phyloP scores from a whole-genome alignment of 1,139 yeast genomes.

The Nakaseomyces uthaithaninus region DNA sequence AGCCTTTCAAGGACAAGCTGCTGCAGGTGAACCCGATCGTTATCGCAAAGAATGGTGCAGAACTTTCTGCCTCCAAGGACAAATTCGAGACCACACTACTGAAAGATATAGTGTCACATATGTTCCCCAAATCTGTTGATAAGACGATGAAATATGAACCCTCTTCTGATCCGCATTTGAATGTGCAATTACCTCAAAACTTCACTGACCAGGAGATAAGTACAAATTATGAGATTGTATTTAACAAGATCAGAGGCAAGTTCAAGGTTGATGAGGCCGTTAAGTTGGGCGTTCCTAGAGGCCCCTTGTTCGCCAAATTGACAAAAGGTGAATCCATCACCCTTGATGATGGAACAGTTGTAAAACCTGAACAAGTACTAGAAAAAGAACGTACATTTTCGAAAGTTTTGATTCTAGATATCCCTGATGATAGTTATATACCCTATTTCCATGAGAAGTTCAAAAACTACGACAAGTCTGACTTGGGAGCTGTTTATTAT shows the following conservation, averaged over 20 bases:
- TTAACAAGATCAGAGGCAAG: constrained; percentile 68
- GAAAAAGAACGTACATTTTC: constrained; percentile 52
- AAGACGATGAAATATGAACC: constrained; percentile 30
- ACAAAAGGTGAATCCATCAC: constrained; percentile 54
- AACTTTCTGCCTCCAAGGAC: constrained; percentile 5
- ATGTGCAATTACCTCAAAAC: constrained; percentile 31
- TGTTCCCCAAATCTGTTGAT: constrained; percentile 39
- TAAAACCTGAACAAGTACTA: constrained; percentile 66
- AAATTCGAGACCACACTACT: constrained; percentile 18
- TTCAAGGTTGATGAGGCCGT: constrained; percentile 61
- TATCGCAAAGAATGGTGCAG: constrained; percentile 9
- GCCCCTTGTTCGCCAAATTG: constrained; percentile 49
- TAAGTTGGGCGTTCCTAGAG: constrained; percentile 61
- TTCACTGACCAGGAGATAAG: constrained; percentile 14
- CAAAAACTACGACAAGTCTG: constrained; percentile 26
- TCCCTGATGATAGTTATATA: constrained; percentile 54
- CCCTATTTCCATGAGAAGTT: constrained; percentile 20
- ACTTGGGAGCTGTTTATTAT: constrained; percentile 58
- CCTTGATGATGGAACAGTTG: constrained; percentile 48
- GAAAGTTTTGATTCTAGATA: constrained; percentile 61
- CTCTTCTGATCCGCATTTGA: constrained; percentile 31
- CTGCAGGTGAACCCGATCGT: constrained; percentile 48
- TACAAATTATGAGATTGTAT: constrained; percentile 56
- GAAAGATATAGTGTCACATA: constrained; percentile 24
- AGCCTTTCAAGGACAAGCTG: constrained; percentile 42